Base-by-base conservation (phyloP, 2,329 filamentous ascomycete species). In the Alternaria hordeiaustralica region DNA sequence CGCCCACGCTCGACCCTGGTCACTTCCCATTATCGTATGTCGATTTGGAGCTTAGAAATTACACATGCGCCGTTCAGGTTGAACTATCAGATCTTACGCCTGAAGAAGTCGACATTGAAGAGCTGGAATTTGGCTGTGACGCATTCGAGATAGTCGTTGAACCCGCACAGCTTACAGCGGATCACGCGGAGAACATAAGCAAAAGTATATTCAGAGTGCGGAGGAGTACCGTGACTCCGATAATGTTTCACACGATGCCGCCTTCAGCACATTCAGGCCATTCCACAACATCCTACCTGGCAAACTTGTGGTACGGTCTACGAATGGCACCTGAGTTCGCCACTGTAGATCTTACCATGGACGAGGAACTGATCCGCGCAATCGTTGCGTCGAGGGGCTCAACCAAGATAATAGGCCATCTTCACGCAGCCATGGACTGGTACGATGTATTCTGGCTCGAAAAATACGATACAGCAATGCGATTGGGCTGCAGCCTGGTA, bases 21-120 rank as follows among this genome's bases (percentile, higher is more conserved):
- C 63, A 70, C 55, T 91, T 90, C 65, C 90, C 89, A 0, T 78
- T 92, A 1, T 88, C 89, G 3, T 82, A 85, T 15, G 82, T 90
- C 33, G 85, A 86, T 1, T 83, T 87, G 0, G 87, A 91, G 68
- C 81, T 85, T 25, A 84, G 89, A 8, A 83, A 82, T 6, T 92
- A 89, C 69, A 93, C 91, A 0, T 90, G 91, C 70, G 89, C 90
- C 6, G 82, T 91, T 0, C 87, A 87, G 3, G 82, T 92, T 0
- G 84, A 86, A 3, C 79, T 91, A 3, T 87, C 87, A 0, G 84
- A 85, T n/a, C 78, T 93, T 1, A 75, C 88, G 1, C 76, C 82
- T 1, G 80, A 82, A 12, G 79, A 84, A 2, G 71, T 89, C n/a
- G 87, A 91, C 58, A 85, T 91, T 21, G 88, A 90, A 69, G 86